Evolutionary conservation across 2,329 filamentous ascomycete species (phyloP).

Genomic region (Fragosphaeria purpurea): DNA sequence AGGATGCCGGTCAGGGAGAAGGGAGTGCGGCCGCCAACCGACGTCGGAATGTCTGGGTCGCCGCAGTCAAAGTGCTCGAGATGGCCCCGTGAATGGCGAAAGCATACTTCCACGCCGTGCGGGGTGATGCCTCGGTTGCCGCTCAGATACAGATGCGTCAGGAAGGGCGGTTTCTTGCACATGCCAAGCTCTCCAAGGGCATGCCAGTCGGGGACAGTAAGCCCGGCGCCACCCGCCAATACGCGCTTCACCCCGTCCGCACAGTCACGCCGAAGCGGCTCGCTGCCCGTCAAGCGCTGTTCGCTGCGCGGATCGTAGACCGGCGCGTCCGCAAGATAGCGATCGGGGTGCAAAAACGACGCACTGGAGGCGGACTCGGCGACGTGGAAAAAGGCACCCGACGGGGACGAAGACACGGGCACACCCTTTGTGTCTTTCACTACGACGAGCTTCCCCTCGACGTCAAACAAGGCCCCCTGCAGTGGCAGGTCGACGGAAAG

Average conservation of each 20-base stretch:
- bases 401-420: slow-evolving; percentile 21
- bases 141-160: slow-evolving; percentile 48
- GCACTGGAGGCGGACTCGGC: slow-evolving; percentile 37
- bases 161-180: slow-evolving; percentile 19
- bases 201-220: slow-evolving; percentile 10
- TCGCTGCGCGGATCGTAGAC: slow-evolving; percentile 23
- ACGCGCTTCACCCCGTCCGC: slow-evolving; percentile 21
- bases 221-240: slow-evolving; percentile 17
- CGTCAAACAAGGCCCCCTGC: slow-evolving; percentile 22
- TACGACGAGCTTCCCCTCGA: slow-evolving; percentile 35
- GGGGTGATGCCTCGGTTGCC: slow-evolving; percentile 35
- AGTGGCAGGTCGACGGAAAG: slow-evolving; percentile 14
- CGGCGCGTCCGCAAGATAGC: slow-evolving; percentile 40
- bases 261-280: slow-evolving; percentile 22
- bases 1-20: slow-evolving; percentile 30
- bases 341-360: slow-evolving; percentile 33
- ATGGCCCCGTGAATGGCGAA: slow-evolving; percentile 33
- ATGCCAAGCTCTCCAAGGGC: slow-evolving; percentile 15
- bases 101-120: slow-evolving; percentile 30
- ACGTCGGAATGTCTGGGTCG: slow-evolving; percentile 22
- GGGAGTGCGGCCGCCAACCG: slow-evolving; percentile 5
- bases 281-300: slow-evolving; percentile 26
- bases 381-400: slow-evolving; percentile 35
- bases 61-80: slow-evolving; percentile 46
- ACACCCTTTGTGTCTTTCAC: slow-evolving; percentile 4